Base-by-base conservation (phyloP, 176 grass and related monocot species). In the Phoenix roebelenii region DNA sequence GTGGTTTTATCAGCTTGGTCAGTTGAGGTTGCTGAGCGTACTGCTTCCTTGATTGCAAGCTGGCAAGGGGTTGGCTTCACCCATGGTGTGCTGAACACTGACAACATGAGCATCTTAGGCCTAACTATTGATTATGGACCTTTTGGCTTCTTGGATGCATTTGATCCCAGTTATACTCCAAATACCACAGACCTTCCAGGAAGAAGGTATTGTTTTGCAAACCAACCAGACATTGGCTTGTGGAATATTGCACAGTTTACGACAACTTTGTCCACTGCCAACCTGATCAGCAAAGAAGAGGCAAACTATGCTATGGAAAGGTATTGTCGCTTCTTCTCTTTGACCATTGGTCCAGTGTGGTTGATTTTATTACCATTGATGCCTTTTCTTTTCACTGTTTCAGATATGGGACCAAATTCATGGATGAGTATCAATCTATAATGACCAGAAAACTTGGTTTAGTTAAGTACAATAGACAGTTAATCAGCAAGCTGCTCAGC, bases 21-120 rank as follows among this genome's bases (percentile, higher is more conserved):
- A 20, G 87, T 98, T 73, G 93, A 98, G 78, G 87, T 98, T 22
- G 93, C 93, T 23, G 93, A 98, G 67, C 76, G 76, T 32, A 98
- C 93, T 70, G 93, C 93, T 74, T 88, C 64, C 35, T 74, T 98
- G 69, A 75, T 98, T 72, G 87, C 93, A 15, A 88, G 78, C 19
- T 98, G 93, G 87, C 93, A 98, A 57, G 93, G 93, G 72, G 93
- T 98, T 67, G 93, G 93, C 55, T 98, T 98, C 72, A 98, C 87
- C 53, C 93, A 98, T 71, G 87, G 93, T 58, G 93, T 98, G 18
- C 69, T 98, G n/a, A 98, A 98, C 78, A 98, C 93, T 5, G 87
- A 98, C 39, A 98, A 98, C 68, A 98, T 92, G 93, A 98, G 93
- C 50, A 84, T 92, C n/a, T 67, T 98, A 59, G 93, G 87, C 71